Percentiles rank a stretch among this genome's conserved stretches.
These are phyloP conservation scores for Claviceps sp. DNA, from an alignment of 2,329 filamentous ascomycete species.

Conservation along the genomic window DNA sequence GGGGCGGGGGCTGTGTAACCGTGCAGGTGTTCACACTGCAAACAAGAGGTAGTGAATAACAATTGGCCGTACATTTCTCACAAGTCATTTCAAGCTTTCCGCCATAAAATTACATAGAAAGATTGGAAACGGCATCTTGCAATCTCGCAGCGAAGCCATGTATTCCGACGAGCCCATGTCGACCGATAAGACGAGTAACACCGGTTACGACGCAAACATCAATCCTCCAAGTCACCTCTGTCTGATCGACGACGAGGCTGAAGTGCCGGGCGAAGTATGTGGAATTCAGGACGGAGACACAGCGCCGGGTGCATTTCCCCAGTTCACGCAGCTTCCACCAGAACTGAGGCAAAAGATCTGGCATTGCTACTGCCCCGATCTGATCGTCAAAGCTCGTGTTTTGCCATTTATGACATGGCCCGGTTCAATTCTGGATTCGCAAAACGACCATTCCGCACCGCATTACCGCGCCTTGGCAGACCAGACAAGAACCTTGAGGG, in stretches of 20 bases:
- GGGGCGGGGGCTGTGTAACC: too few species aligned
- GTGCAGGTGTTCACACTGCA: too few species aligned
- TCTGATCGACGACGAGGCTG: conserved; percentile 7
- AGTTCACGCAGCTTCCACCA: conserved; percentile 16
- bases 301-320: conserved; percentile 9
- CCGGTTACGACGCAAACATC: conserved; percentile 2
- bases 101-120: too few species aligned
- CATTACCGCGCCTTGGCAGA: conserved; percentile 14
- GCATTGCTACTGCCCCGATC: conserved; percentile 19
- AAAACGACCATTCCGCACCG: conserved; percentile 8
- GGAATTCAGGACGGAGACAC: not conserved
- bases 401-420: conserved; percentile 6
- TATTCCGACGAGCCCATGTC: not conserved
- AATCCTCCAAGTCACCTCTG: not conserved
- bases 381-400: conserved; percentile 12
- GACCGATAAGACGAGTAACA: conserved; percentile 1
- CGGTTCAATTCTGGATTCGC: not conserved
- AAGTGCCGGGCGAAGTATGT: conserved; percentile 3
- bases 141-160: not conserved
- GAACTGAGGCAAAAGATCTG: conserved; percentile 22
- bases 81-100: too few species aligned
- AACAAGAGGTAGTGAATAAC: too few species aligned
- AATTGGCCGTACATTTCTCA: too few species aligned
- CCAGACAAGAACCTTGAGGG: conserved; percentile 17
- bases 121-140: not conserved